phyloP scores from a whole-genome alignment of 1,284 basidiomycete species.

The Leccinum huronense region DNA sequence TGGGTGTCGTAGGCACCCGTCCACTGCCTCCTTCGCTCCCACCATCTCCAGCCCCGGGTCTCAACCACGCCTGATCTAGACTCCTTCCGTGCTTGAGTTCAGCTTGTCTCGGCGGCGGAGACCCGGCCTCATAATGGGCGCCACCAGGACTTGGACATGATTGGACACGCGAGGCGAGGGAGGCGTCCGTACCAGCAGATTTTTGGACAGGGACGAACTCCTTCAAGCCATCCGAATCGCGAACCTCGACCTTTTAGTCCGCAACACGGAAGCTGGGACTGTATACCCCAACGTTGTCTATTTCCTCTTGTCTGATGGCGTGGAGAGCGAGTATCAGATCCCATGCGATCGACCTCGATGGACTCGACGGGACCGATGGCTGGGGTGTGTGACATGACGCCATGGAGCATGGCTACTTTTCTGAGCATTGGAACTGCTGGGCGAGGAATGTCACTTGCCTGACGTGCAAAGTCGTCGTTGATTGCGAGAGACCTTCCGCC shows the following conservation, averaged over 20 bases:
- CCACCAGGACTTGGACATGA: conserved; percentile 30
- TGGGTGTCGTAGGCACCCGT: conserved; percentile 29
- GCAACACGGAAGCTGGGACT: conserved; percentile 65
- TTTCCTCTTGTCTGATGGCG: conserved; percentile 78
- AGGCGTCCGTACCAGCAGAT: too few relatives aligned
- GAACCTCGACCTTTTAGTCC: conserved; percentile 82
- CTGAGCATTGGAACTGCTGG: too few relatives aligned
- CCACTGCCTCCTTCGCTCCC: conserved; percentile 7
- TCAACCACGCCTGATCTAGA: conserved; percentile 29
- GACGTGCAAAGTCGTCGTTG: too few relatives aligned
- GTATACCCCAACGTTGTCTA: conserved; percentile 77
- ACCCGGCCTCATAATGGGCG: conserved; percentile 38
- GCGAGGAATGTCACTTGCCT: too few relatives aligned
- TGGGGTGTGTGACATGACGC: too few relatives aligned
- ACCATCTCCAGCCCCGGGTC: conserved; percentile 19
- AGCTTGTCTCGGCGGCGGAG: conserved; percentile 35
- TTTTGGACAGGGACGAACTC: too few relatives aligned
- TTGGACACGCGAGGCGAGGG: too few relatives aligned
- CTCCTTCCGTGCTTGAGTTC: conserved; percentile 36
- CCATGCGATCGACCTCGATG: conserved; percentile 50
- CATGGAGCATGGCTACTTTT: too few relatives aligned
- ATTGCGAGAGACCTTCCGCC: too few relatives aligned
- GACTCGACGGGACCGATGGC: too few relatives aligned
- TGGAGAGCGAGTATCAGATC: conserved; percentile 58
- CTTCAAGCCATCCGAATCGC: conserved; percentile 71